Evolutionary conservation across 345 rosid species (phyloP), one percentile per base, ranked within the genome.

Genomic region (Pistacia integerrima): DNA sequence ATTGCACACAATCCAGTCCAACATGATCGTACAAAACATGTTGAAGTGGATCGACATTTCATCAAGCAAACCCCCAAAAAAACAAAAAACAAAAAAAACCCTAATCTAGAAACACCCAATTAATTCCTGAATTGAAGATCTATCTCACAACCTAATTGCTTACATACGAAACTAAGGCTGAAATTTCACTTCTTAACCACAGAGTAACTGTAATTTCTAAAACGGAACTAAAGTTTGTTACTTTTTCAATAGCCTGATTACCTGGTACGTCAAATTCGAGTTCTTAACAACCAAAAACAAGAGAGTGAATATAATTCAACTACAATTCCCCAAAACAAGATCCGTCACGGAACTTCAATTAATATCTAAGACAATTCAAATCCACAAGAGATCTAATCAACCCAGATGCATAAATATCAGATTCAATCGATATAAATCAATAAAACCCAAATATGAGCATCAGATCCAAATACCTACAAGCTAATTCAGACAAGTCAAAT

Each of bases 381-480:
- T 60, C 48, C 22, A n/a, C 11, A 12, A 20, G 36, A 51, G 78
- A 79, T 73, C 76, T 64, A 79, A 41, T 41, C 54, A 11, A 68
- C n/a, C 74, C 41, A 76, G 77, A 85, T 44, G 49, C 49, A 69
- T 38, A 51, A 54, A 36, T 5, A 63, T 4, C 72, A 63, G 30
- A 46, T 60, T 73, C 14, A 4, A 46, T n/a, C 54, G n/a, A 33
- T 69, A 51, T 8, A 58, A 70, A 79, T 20, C 76, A 69, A 33
- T 59, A 30, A 8, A 63, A 68, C 0, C 65, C 44, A 70, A 0
- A 17, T 18, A 54, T 36, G 36, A 55, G 18, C 66, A 81, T 59
- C 77, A 79, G 89, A 83, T 80, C 82, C 79, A 76, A 66, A 57
- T 41, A 72, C 67, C 73, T 57, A 81, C 10, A 79, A 62, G 4